Base-by-base conservation (phyloP, 2,329 filamentous ascomycete genomes). In the Venturia asperata region DNA sequence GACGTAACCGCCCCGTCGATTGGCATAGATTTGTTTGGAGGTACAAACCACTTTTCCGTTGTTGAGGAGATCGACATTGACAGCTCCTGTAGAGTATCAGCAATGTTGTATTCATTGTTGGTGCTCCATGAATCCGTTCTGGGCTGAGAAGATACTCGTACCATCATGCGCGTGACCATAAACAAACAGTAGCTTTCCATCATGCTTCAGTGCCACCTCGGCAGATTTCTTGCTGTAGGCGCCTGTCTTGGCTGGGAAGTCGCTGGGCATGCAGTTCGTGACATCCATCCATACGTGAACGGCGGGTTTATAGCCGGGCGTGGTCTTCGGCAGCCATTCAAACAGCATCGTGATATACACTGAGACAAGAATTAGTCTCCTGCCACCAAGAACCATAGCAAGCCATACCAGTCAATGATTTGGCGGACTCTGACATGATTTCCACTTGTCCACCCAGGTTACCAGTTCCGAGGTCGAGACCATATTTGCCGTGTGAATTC, bases 21-120 rank as follows among this genome's bases (percentile, higher is more conserved):
- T 61, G 34, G 66, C 64, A 37, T 66, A 66, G 43, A 45, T 30
- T 42, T 66, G 66, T 11, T 66, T 56, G 61, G 64, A 66, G 7
- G 34, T 56, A 61, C 64, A 66, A 10, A 47, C 61, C 5, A 45
- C 21, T 30, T 66, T 65, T 3, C 52, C 52, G 24, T 55, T 43
- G 42, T 47, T 55, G 47, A 49, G 64, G 10, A 66, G 64, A 15
- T 34, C n/a, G 34, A 60, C 37, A 41, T 65, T 42, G 5, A 41
- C 30, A 21, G 56, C 64, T 30, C 64, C 64, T 58, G 24, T 21
- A 41, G 45, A 55, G 62, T 64, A 37, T 65, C 15, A 60, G 63
- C 19, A 13, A 19, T n/a, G 4, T n/a, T 21, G 7, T 9, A 5
- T 5, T 21, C 45, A 4, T 5, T 17, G 15, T 47, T 21, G n/a